Conservation (phyloP, 495 filamentous ascomycete species). For the Jackrogersella minutella region DNA sequence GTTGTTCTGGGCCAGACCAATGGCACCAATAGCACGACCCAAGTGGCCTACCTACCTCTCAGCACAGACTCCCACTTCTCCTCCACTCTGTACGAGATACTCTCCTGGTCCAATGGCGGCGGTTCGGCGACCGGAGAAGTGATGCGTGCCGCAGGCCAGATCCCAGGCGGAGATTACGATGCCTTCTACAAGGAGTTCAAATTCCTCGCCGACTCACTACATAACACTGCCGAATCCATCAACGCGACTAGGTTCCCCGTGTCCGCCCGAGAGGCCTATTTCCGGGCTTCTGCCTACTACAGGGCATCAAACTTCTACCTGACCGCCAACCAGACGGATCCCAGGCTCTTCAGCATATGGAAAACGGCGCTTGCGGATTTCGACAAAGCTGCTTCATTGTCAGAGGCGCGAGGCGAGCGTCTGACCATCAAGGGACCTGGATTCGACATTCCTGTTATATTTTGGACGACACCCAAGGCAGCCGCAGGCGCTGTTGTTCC, state of each 20-base stretch:
- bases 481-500: constrained; percentile 31
- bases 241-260: constrained; percentile 38
- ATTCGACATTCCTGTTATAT: constrained; percentile 47
- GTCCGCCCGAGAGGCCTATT: constrained; percentile 47
- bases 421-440: constrained; percentile 42
- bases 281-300: constrained; percentile 55
- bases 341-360: constrained; percentile 65
- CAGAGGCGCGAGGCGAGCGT: constrained; percentile 47
- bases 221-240: constrained; percentile 30
- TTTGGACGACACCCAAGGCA: constrained; percentile 30
- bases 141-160: constrained; percentile 44
- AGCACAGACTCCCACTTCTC: constrained; percentile 44
- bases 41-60: constrained; percentile 12
- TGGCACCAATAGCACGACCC: constrained; percentile 16
- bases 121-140: constrained; percentile 49
- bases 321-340: constrained; percentile 48
- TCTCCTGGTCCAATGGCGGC: constrained; percentile 35
- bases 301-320: constrained; percentile 53
- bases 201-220: constrained; percentile 25
- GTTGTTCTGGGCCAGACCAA: constrained; percentile 22
- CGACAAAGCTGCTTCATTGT: constrained; percentile 58
- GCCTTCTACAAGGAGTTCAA: constrained; percentile 40
- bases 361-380: constrained; percentile 73
- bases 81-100: constrained; percentile 39
- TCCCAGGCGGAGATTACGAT: constrained; percentile 48